These are phyloP conservation scores for Funneliformis caledonium DNA, from an alignment of 371 early-diverging fungal species.

Conservation along the genomic window DNA sequence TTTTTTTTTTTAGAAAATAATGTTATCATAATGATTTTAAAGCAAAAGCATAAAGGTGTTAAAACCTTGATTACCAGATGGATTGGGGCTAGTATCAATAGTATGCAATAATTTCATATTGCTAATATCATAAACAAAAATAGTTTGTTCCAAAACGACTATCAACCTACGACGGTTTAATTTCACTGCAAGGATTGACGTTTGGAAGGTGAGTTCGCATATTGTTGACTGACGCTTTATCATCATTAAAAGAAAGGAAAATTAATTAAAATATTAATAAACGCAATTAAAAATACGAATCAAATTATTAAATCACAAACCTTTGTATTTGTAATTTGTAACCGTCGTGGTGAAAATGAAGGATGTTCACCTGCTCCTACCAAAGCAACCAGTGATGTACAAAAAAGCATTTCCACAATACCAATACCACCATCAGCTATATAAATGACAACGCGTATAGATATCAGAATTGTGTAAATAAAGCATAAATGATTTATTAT, in stretches of 20 bases:
- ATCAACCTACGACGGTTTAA: slow-evolving; percentile 91
- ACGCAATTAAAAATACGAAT: background rate
- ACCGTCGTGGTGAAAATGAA: slow-evolving; percentile 84
- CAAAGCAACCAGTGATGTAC: slow-evolving; percentile 93
- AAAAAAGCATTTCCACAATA: slow-evolving; percentile 96
- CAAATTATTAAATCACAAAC: slow-evolving; percentile 48
- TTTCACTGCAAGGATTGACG: slow-evolving; percentile 91
- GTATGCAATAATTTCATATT: slow-evolving; percentile 96
- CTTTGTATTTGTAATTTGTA: slow-evolving; percentile 96
- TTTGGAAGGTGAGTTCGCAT: slow-evolving; percentile 93
- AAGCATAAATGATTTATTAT: background rate
- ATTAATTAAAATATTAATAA: background rate
- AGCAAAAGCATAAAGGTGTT: background rate
- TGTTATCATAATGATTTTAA: background rate
- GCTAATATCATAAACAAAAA: slow-evolving; percentile 90
- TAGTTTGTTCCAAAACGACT: slow-evolving; percentile 91
- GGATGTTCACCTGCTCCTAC: slow-evolving; percentile 94
- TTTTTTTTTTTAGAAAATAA: background rate
- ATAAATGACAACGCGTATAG: background rate
- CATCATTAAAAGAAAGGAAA: background rate
- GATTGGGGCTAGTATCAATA: slow-evolving; percentile 93
- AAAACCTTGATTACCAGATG: slow-evolving; percentile 63
- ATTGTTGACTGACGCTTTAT: slow-evolving; percentile 89
- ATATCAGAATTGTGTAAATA: background rate
- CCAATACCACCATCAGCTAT: slow-evolving; percentile 86